Conservation (phyloP, 2,329 filamentous ascomycete genomes). For the Aureobasidium sp. region DNA sequence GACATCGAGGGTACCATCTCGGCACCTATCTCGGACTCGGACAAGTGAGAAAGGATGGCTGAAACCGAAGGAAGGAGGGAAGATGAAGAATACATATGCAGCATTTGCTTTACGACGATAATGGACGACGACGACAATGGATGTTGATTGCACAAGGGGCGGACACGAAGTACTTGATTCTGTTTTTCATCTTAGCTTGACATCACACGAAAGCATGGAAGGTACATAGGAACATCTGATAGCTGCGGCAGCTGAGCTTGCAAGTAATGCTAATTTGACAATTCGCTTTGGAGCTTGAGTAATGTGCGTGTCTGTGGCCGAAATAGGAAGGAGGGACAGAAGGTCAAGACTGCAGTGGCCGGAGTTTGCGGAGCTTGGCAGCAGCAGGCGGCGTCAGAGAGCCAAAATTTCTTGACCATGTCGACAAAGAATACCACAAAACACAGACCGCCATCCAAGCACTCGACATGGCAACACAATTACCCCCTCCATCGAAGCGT, state of each 20-base stretch:
- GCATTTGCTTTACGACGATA: slow-evolving; percentile 13
- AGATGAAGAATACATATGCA: background rate
- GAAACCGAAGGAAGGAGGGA: background rate
- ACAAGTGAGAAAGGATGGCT: background rate
- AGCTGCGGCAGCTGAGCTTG: background rate
- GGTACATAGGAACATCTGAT: background rate
- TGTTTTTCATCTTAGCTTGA: slow-evolving; percentile 9
- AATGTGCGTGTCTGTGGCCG: background rate
- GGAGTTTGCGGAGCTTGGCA: slow-evolving; percentile 8
- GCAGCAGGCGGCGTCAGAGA: background rate
- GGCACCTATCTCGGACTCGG: slow-evolving; percentile 20
- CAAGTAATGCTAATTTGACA: slow-evolving; percentile 8
- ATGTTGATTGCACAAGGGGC: background rate
- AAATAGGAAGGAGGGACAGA: too few species aligned
- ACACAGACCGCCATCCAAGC: background rate
- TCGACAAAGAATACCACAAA: slow-evolving; percentile 7
- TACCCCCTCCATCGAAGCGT: slow-evolving; percentile 81
- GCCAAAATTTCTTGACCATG: slow-evolving; percentile 13
- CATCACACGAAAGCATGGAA: slow-evolving; percentile 2
- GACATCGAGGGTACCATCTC: slow-evolving; percentile 26
- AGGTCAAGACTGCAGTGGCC: too few species aligned
- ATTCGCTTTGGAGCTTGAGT: background rate
- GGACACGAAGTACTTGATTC: slow-evolving; percentile 11
- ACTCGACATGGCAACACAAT: slow-evolving; percentile 65
- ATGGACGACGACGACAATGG: slow-evolving; percentile 1